A percentile compares a stretch with the other conserved stretches of the same genome.
Conservation (phyloP, 371 early-diverging fungal species). For the Synchytrium microbalum region DNA sequence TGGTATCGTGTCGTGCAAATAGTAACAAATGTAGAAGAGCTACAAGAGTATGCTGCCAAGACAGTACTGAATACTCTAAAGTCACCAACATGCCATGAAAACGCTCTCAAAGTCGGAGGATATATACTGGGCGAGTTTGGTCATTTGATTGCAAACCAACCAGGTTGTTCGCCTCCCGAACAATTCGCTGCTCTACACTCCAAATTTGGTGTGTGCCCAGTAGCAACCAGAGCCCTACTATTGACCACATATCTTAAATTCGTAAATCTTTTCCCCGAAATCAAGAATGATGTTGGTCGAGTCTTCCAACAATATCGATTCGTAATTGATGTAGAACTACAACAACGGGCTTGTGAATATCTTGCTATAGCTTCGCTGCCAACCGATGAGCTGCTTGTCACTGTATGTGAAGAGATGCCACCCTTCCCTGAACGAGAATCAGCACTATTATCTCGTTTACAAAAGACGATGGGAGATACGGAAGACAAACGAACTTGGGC, state of each 20-base stretch:
- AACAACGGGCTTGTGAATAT: slow-evolving; percentile 95
- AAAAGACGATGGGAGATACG: slow-evolving; percentile 77
- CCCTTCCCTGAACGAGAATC: slow-evolving; percentile 92
- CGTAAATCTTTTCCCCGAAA: slow-evolving; percentile 92
- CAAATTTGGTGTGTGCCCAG: slow-evolving; percentile 73
- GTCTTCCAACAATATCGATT: slow-evolving; percentile 80
- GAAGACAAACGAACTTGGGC: slow-evolving; percentile 94
- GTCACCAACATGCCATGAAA: slow-evolving; percentile 86
- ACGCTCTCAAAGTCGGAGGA: slow-evolving; percentile 86
- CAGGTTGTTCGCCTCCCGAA: slow-evolving; percentile 77
- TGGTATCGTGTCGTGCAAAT: slow-evolving; percentile 97
- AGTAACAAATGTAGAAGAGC: slow-evolving; percentile 85
- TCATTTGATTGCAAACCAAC: slow-evolving; percentile 80
- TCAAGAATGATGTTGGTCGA: slow-evolving; percentile 74
- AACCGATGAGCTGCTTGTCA: slow-evolving; percentile 78
- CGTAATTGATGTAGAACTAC: slow-evolving; percentile 87
- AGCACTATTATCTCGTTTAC: slow-evolving; percentile 67
- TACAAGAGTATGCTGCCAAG: slow-evolving; percentile 87
- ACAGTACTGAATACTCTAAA: slow-evolving; percentile 72
- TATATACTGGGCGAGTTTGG: slow-evolving; percentile 96
- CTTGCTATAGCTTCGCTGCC: slow-evolving; percentile 73
- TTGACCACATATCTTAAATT: slow-evolving; percentile 91
- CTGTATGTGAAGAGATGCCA: slow-evolving; percentile 95
- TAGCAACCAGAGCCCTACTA: slow-evolving; percentile 71
- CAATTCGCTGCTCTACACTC: slow-evolving; percentile 88